Conservation (phyloP, 371 early-diverging fungal species). For the Mucor velutinosus region DNA sequence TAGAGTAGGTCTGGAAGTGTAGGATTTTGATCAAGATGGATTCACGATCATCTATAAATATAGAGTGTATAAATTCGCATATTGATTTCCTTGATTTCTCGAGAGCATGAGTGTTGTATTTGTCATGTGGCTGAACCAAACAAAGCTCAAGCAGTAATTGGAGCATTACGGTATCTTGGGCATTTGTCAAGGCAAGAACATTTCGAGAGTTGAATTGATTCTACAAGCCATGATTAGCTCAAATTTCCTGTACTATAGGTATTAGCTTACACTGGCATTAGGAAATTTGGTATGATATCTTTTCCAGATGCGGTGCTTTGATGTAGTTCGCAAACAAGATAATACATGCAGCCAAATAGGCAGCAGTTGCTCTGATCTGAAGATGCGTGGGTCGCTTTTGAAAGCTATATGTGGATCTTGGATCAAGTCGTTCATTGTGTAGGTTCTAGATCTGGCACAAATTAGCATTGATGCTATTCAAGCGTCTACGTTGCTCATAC, state of each 20-base stretch:
- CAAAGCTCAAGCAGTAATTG: conserved; percentile 55
- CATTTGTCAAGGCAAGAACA: conserved; percentile 51
- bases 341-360: conserved; percentile 57
- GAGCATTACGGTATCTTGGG: conserved; percentile 56
- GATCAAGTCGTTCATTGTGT: conserved; percentile 47
- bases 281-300: conserved; percentile 33
- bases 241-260: background rate
- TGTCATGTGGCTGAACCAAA: conserved; percentile 27
- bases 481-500: background rate
- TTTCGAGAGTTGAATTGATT: conserved; percentile 48
- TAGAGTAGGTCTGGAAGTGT: conserved; percentile 65
- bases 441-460: conserved; percentile 10
- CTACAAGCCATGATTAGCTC: background rate
- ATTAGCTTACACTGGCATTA: conserved; percentile 17
- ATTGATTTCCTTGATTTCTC: conserved; percentile 44
- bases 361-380: conserved; percentile 47
- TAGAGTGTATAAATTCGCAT: conserved; percentile 57
- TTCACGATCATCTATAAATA: conserved; percentile 59
- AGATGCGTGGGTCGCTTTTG: conserved; percentile 52
- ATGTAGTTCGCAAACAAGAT: conserved; percentile 40
- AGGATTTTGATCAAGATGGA: conserved; percentile 58
- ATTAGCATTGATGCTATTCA: background rate
- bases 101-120: conserved; percentile 31
- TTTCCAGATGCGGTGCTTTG: conserved; percentile 51
- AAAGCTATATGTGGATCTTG: conserved; percentile 55